Percentiles rank a stretch among this genome's conserved stretches.
Evolutionary conservation across 1,139 yeast species (phyloP).

Genomic region (Geotrichum restrictum): DNA sequence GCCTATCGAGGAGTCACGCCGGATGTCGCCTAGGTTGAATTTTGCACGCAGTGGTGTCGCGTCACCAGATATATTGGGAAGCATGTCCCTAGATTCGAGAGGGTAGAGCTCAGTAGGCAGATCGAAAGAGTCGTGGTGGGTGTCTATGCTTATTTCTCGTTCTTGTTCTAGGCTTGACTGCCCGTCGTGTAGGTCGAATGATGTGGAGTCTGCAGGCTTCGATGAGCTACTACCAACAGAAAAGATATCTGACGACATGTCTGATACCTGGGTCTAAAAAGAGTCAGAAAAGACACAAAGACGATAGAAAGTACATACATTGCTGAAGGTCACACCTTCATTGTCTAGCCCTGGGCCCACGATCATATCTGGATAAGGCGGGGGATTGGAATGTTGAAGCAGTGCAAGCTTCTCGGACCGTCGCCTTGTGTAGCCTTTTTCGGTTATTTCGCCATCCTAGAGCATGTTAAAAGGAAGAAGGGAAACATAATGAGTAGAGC

Average conservation of each 20-base stretch:
- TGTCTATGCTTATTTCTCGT: background rate
- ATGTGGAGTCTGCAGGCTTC: background rate
- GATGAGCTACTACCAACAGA: background rate
- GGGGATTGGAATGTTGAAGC: constrained; percentile 22
- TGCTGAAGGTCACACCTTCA: background rate
- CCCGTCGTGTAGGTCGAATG: background rate
- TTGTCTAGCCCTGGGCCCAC: background rate
- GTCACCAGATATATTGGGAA: background rate
- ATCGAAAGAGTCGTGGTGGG: too few species aligned
- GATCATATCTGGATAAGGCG: background rate
- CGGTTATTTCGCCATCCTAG: constrained; percentile 62
- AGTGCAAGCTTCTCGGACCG: constrained; percentile 44
- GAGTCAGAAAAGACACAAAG: background rate
- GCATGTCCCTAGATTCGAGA: background rate
- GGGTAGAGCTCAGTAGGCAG: background rate
- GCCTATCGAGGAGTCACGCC: background rate
- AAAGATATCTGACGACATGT: background rate
- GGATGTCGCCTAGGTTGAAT: background rate
- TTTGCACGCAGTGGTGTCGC: background rate
- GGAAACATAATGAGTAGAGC: constrained; percentile 10
- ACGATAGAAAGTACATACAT: background rate
- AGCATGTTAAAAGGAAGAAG: background rate
- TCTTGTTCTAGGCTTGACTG: background rate
- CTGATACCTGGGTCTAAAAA: background rate
- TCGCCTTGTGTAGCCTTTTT: constrained; percentile 60